Evolutionary conservation across 2,329 filamentous ascomycete species (phyloP).

Genomic region (Nigrospora oryzae): DNA sequence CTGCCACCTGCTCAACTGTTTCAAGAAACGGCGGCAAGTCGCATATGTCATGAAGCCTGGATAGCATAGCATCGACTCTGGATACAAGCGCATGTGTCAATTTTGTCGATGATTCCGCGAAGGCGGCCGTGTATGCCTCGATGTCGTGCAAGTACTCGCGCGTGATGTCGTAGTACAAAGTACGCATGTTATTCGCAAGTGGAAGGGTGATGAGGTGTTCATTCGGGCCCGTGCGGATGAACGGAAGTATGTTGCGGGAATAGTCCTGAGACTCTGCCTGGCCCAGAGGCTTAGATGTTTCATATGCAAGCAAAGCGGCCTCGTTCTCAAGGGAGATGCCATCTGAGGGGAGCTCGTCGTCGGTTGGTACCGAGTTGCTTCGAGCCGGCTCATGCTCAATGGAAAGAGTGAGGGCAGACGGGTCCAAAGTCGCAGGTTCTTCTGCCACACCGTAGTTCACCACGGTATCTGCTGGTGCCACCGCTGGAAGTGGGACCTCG

Average conservation of each 20-base stretch:
- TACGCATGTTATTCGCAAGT: slow-evolving; percentile 42
- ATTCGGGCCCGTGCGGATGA: slow-evolving; percentile 18
- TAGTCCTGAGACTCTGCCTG: slow-evolving; percentile 7
- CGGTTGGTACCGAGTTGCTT: slow-evolving; percentile 16
- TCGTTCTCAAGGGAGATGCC: slow-evolving; percentile 6
- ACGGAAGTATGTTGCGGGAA: slow-evolving; percentile 13
- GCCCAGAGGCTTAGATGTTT: neutral
- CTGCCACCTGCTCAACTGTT: slow-evolving; percentile 31
- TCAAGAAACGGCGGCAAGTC: slow-evolving; percentile 47
- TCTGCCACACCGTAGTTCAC: slow-evolving; percentile 11
- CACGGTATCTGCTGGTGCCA: neutral
- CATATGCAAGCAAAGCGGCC: slow-evolving; percentile 1
- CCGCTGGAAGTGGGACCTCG: neutral
- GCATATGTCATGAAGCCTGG: slow-evolving; percentile 42
- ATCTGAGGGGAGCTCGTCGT: slow-evolving; percentile 10
- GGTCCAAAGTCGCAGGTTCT: slow-evolving; percentile 18
- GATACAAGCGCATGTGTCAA: slow-evolving; percentile 31
- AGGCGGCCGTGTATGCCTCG: slow-evolving; percentile 33
- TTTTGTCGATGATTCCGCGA: slow-evolving; percentile 28
- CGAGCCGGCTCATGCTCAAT: slow-evolving; percentile 18
- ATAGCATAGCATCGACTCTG: slow-evolving; percentile 43
- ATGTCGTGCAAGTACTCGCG: slow-evolving; percentile 32
- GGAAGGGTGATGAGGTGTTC: slow-evolving; percentile 49
- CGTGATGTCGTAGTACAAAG: slow-evolving; percentile 42
- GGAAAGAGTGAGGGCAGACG: slow-evolving; percentile 18